A percentile compares a stretch with the other conserved stretches of the same genome.
Evolutionary conservation across 2,329 filamentous ascomycete genomes (phyloP).

Genomic region (Blastomyces percursus): DNA sequence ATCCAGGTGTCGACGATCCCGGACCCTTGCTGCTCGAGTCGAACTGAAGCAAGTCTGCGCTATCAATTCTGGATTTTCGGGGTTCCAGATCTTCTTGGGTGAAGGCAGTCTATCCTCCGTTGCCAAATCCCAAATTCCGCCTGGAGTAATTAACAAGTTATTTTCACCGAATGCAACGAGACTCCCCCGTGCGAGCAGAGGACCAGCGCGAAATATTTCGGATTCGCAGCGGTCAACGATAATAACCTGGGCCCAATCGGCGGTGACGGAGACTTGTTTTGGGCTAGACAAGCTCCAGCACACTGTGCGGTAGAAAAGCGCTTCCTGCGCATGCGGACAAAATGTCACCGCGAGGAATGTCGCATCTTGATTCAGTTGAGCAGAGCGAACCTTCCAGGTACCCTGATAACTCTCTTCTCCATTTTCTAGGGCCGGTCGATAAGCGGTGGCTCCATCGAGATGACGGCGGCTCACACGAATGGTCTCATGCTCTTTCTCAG

Average conservation of each 20-base stretch:
- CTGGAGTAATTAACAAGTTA: slow-evolving; percentile 4
- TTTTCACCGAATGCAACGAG: slow-evolving; percentile 3
- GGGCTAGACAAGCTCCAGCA: slow-evolving; percentile 4
- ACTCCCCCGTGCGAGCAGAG: not conserved
- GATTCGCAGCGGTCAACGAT: slow-evolving; percentile 5
- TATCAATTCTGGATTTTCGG: slow-evolving; percentile 1
- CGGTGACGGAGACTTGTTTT: slow-evolving; percentile 4
- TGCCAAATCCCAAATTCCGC: slow-evolving; percentile 6
- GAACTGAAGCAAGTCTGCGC: slow-evolving; percentile 4
- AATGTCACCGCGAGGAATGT: slow-evolving; percentile 5
- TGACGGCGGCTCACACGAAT: slow-evolving; percentile 6
- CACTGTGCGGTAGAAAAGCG: slow-evolving; percentile 5
- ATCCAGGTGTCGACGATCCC: not conserved
- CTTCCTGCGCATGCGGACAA: not conserved
- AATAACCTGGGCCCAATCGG: slow-evolving; percentile 6
- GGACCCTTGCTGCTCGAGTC: slow-evolving; percentile 5
- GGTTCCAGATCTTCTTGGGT: slow-evolving; percentile 1
- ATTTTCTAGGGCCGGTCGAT: slow-evolving; percentile 1
- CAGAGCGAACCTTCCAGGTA: slow-evolving; percentile 2
- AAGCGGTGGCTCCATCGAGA: slow-evolving; percentile 5
- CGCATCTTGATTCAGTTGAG: slow-evolving; percentile 6
- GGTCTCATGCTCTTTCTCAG: slow-evolving; percentile 3
- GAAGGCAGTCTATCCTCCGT: slow-evolving; percentile 2
- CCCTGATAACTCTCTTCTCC: slow-evolving; percentile 2
- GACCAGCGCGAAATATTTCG: not conserved